Evolutionary conservation across 768 basidiomycete genomes (phyloP).

Genomic region (Boletus barrowsii): DNA sequence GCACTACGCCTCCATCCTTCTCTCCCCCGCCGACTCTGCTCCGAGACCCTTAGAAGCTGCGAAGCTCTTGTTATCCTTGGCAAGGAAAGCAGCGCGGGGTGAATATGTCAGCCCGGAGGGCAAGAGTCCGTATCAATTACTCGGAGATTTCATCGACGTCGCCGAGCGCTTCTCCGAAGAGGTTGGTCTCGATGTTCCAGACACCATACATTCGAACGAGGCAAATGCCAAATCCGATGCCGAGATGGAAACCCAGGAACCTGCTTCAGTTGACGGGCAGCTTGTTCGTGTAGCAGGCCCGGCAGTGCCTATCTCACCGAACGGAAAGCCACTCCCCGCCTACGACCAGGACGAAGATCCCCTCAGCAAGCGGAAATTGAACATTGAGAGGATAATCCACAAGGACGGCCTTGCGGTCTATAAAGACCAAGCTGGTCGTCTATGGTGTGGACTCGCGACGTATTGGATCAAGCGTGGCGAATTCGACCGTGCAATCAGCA

Average conservation of each 20-base stretch:
- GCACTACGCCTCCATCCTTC: slow-evolving; percentile 66
- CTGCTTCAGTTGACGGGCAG: slow-evolving; percentile 53
- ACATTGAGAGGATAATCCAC: slow-evolving; percentile 82
- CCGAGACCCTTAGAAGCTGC: slow-evolving; percentile 90
- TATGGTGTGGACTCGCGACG: slow-evolving; percentile 95
- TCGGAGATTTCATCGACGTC: slow-evolving; percentile 89
- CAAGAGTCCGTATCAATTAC: slow-evolving; percentile 92
- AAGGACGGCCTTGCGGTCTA: slow-evolving; percentile 87
- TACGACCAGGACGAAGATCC: slow-evolving; percentile 89
- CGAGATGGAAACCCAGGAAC: slow-evolving; percentile 38
- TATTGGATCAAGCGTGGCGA: slow-evolving; percentile 99
- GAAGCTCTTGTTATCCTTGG: slow-evolving; percentile 81
- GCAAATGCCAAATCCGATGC: slow-evolving; percentile 48
- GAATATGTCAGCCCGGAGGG: slow-evolving; percentile 86
- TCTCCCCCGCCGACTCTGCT: slow-evolving; percentile 52
- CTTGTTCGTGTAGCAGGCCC: slow-evolving; percentile 73
- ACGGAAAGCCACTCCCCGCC: slow-evolving; percentile 46
- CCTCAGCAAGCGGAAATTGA: slow-evolving; percentile 61
- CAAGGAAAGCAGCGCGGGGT: slow-evolving; percentile 79
- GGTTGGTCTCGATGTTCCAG: slow-evolving; percentile 83
- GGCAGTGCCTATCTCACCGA: slow-evolving; percentile 48
- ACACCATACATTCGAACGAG: slow-evolving; percentile 58
- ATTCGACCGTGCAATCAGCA: slow-evolving; percentile 84
- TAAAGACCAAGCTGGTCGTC: slow-evolving; percentile 92
- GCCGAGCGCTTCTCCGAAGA: slow-evolving; percentile 90